Evolutionary conservation across 176 grass and related monocot genomes (phyloP), one percentile per base, ranked within the genome.

Genomic region (Aegilops bicornis): DNA sequence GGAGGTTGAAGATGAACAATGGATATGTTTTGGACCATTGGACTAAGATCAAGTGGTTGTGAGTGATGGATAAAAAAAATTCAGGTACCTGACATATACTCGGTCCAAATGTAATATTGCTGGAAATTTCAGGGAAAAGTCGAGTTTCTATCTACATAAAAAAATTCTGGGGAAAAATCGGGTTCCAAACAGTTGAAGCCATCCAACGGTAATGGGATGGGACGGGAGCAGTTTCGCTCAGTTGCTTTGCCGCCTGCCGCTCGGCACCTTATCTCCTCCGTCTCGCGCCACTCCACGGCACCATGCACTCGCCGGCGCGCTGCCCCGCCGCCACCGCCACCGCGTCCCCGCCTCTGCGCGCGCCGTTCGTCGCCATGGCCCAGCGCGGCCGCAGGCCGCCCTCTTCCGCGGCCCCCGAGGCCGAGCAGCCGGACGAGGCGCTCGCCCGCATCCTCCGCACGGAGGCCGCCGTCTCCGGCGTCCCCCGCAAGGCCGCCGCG

Each of bases 361-460:
- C 45, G 47, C 43, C 69, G 24, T 45, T 69, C 66, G 15, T 88
- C 12, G 13, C 9, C 35, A 81, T 64, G 60, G 75, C 80, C 4
- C 80, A 17, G 54, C 73, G 78, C 70, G 24, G 87, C 66, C 68
- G 76, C 79, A 86, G 68, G 25, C 56, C 52, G 20, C 30, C 61
- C 67, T 40, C 66, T 0, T 54, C 79, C 19, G 23, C 54, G 19
- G 0, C 39, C 2, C 20, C 50, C 7, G 82, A 83, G 13, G 45
- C 77, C 36, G 86, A 50, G 59, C 77, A 79, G 59, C 79, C 87
- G 56, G 76, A 80, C 23, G 82, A 85, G 61, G 81, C 86, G 36
- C 88, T 98, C 39, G 80, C 91, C 48, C 82, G 86, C 83, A 87
- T 98, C 77, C 88, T 98, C 58, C 91, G 89, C 52, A 92, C 93